phyloP scores from a whole-genome alignment of 306 rosid species.

The Cicer pinnatifidum region DNA sequence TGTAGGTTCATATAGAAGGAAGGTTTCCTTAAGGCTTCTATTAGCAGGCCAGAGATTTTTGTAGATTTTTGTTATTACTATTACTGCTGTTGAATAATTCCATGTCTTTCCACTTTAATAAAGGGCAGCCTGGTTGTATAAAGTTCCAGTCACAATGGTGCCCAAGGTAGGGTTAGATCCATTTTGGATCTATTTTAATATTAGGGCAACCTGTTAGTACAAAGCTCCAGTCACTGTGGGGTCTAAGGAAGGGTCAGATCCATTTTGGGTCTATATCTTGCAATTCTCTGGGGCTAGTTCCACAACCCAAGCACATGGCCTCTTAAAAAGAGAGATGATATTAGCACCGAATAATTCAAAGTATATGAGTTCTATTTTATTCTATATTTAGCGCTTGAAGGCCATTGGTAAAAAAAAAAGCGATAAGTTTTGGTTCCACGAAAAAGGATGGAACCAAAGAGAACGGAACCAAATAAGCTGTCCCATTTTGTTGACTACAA shows the following conservation, averaged over 20 bases:
- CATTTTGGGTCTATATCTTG: conserved; percentile 1
- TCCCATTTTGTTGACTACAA: background rate
- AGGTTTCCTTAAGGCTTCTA: conserved; percentile 2
- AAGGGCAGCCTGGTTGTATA: background rate
- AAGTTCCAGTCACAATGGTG: background rate
- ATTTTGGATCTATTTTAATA: background rate
- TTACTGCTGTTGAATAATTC: conserved; percentile 4
- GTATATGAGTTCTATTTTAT: background rate
- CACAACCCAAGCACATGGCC: background rate
- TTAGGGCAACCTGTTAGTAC: background rate
- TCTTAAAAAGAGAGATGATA: background rate
- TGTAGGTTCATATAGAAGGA: background rate
- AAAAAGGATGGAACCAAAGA: background rate
- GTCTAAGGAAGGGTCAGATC: background rate
- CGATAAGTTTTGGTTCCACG: background rate
- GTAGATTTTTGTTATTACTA: background rate
- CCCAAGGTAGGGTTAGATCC: background rate
- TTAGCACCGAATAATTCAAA: background rate
- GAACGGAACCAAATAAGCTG: background rate
- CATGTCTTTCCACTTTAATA: background rate
- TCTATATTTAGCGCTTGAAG: background rate
- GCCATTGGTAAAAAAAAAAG: background rate
- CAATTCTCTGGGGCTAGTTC: background rate
- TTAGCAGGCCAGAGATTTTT: background rate
- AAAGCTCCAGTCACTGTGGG: background rate